Evolutionary conservation across 345 rosid genomes (phyloP).

Genomic region (Angophora floribunda): DNA sequence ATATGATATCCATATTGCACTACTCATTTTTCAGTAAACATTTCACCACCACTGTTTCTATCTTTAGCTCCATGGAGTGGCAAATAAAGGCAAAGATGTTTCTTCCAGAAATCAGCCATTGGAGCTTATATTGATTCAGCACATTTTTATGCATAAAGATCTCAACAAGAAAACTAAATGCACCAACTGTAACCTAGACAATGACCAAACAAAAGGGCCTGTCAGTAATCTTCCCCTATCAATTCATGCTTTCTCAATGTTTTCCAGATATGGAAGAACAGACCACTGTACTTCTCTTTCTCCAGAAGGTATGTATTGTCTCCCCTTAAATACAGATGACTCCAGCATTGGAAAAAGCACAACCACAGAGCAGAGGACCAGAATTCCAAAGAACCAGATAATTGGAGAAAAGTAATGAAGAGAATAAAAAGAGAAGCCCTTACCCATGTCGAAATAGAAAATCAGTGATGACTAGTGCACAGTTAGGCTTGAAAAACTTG

Average conservation of each 20-base stretch:
- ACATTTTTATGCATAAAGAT: not conserved
- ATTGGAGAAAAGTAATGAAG: not conserved
- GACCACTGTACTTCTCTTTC: not conserved
- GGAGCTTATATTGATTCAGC: not conserved
- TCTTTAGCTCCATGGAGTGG: not conserved
- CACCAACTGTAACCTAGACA: not conserved
- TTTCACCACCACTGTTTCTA: not conserved
- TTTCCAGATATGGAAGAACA: not conserved
- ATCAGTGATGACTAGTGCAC: constrained; percentile 76
- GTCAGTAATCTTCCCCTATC: not conserved
- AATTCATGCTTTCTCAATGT: not conserved
- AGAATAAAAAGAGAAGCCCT: constrained; percentile 1
- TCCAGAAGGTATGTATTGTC: not conserved
- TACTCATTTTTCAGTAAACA: not conserved
- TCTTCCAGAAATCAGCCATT: not conserved
- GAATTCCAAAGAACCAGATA: not conserved
- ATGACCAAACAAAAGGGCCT: not conserved
- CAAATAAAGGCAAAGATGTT: not conserved
- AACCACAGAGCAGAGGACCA: not conserved
- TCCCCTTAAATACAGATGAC: not conserved
- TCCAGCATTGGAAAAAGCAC: not conserved
- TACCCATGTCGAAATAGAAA: constrained; percentile 94
- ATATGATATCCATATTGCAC: not conserved
- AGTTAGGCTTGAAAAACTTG: constrained; percentile 68
- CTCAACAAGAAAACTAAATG: not conserved